Evolutionary conservation across 129 eudicot genomes (phyloP), one percentile per base, ranked within the genome.

Genomic region (Flaveria sonorensis): DNA sequence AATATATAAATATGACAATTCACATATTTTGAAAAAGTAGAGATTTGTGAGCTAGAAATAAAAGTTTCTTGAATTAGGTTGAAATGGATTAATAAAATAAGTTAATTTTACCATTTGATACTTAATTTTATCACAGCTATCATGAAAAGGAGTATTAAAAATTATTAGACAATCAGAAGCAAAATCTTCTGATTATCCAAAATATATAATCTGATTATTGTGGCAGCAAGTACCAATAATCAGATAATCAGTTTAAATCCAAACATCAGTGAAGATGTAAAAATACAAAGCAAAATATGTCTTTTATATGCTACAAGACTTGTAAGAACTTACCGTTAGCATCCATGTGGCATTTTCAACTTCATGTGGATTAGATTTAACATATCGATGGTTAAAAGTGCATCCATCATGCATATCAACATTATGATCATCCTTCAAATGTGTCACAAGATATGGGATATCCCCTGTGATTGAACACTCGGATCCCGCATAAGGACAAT

Each of bases 321-420:
- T 67, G 21, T n/a, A 78, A 24, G 40, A 69, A 90, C 96, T 90
- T 90, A 92, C 98, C 12, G 96, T 92, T 43, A 92, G 79, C 98
- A 90, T 90, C 96, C 97, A 92, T 21, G 93, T 92, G 5, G 97
- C 97, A 24, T 86, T 88, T 72, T 92, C 97, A 70, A 89, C 93
- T 88, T 92, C 96, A 78, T 86, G 91, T 10, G 96, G 96, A 74
- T 92, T 86, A 15, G 98, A 78, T 77, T 90, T 92, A 60, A 92
- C 98, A 67, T 92, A 92, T 30, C 96, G 86, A 70, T 90, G 98
- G 71, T 92, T 92, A 81, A 92, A 92, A 71, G 92, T 85, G 72
- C 89, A 90, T 48, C 98, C 96, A 79, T 88, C 89, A 77, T 92
- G 98, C 98, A 90, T 88, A 61, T 92, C 96, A n/a, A 92, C 98